Percentiles rank a stretch among this genome's conserved stretches.
These are phyloP conservation scores for Zygosaccharomyces sapae DNA, from an alignment of 1,139 yeast species.

Conservation along the genomic window DNA sequence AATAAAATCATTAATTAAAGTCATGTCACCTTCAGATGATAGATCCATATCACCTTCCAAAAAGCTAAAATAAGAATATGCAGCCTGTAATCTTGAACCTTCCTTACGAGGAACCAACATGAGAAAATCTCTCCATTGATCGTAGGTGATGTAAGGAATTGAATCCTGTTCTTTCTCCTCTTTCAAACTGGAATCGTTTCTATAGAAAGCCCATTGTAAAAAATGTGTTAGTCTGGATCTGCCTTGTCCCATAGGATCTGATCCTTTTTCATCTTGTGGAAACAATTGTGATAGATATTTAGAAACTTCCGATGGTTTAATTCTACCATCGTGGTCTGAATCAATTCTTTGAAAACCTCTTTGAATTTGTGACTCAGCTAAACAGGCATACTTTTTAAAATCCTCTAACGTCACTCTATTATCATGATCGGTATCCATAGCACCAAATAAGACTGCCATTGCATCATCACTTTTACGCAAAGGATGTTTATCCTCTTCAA, in stretches of 20 bases:
- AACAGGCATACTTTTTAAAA: constrained; percentile 54
- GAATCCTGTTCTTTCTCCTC: constrained; percentile 47
- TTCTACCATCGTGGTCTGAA: constrained; percentile 68
- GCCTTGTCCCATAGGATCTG: constrained; percentile 8
- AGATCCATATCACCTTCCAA: constrained; percentile 78
- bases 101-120: constrained; percentile 73
- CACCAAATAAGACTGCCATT: constrained; percentile 49
- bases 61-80: constrained; percentile 54
- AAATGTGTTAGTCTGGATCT: constrained; percentile 22
- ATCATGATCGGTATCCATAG: constrained; percentile 57
- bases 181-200: constrained; percentile 31
- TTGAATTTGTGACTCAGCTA: constrained; percentile 66
- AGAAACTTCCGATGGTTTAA: constrained; percentile 62
- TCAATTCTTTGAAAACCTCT: constrained; percentile 70
- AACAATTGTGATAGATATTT: constrained; percentile 49
- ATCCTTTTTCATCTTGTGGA: constrained; percentile 21
- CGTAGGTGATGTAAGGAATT: constrained; percentile 58
- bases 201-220: constrained; percentile 46
- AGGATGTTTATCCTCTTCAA: constrained; percentile 57
- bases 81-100: constrained; percentile 72
- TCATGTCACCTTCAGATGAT: constrained; percentile 83
- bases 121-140: constrained; percentile 80
- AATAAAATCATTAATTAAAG: constrained; percentile 70
- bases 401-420: constrained; percentile 55
- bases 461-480: constrained; percentile 61